Conservation (phyloP, 2,329 filamentous ascomycete genomes). For the Sordariomycetes sp. region DNA sequence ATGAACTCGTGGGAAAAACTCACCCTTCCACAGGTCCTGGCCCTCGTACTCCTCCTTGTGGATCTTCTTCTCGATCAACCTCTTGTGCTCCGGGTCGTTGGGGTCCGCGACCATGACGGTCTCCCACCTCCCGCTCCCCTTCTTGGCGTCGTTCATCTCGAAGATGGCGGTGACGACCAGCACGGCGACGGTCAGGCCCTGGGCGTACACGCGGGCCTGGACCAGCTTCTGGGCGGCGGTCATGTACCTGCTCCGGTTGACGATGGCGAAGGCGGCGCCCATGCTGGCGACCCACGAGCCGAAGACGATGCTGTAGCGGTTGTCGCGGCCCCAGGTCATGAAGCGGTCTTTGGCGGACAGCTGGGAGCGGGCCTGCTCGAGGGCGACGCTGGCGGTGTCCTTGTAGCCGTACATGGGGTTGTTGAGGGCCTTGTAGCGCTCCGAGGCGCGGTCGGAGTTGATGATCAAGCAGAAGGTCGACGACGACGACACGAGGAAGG, state of each 20-base stretch:
- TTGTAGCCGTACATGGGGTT: conserved; percentile 60
- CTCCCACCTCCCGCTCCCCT: conserved; percentile 71
- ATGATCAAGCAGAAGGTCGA: conserved; percentile 85
- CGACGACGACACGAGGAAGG: conserved; percentile 76
- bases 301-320: conserved; percentile 82
- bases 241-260: conserved; percentile 68
- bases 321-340: conserved; percentile 63
- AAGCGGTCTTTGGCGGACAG: conserved; percentile 49
- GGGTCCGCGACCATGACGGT: conserved; percentile 73
- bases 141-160: conserved; percentile 67
- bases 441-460: conserved; percentile 62
- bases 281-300: conserved; percentile 74
- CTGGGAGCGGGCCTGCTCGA: conserved; percentile 42
- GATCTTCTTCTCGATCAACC: conserved; percentile 75
- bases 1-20: conserved; percentile 15
- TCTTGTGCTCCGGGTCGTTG: conserved; percentile 71
- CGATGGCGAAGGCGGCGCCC: conserved; percentile 61
- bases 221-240: conserved; percentile 77
- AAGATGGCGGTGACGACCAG: conserved; percentile 74
- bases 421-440: conserved; percentile 55
- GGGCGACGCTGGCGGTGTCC: conserved; percentile 48
- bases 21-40: conserved; percentile 88
- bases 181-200: conserved; percentile 77
- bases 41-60: conserved; percentile 81
- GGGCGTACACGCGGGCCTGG: conserved; percentile 88